These are phyloP conservation scores for Cadophora sp. DNA, from an alignment of 2,329 filamentous ascomycete species.

Conservation along the genomic window DNA sequence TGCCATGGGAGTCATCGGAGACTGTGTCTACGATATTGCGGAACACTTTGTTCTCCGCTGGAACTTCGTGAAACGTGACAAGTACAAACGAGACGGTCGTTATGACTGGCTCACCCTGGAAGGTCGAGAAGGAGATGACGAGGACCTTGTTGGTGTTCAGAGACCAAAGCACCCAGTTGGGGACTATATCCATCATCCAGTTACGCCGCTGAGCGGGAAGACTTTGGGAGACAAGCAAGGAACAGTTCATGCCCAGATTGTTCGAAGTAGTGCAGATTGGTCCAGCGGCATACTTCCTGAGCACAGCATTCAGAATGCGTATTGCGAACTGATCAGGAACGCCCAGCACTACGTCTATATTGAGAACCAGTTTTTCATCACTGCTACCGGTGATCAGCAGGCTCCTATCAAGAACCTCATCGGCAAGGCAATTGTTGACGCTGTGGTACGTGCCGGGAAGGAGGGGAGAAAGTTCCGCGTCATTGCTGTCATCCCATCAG, in stretches of 20 bases:
- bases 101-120: slow-evolving; percentile 88
- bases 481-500: slow-evolving; percentile 87
- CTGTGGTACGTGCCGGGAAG: slow-evolving; percentile 79
- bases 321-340: slow-evolving; percentile 82
- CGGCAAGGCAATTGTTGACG: slow-evolving; percentile 88
- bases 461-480: slow-evolving; percentile 88
- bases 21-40: slow-evolving; percentile 90
- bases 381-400: slow-evolving; percentile 89
- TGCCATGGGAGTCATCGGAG: slow-evolving; percentile 87
- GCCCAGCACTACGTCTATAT: slow-evolving; percentile 96
- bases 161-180: slow-evolving; percentile 89
- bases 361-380: slow-evolving; percentile 98
- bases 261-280: slow-evolving; percentile 94
- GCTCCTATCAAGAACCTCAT: slow-evolving; percentile 86
- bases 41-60: slow-evolving; percentile 94
- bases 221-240: slow-evolving; percentile 67
- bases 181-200: slow-evolving; percentile 82
- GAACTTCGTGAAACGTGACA: slow-evolving; percentile 98
- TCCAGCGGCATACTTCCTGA: slow-evolving; percentile 88
- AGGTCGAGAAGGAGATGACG: slow-evolving; percentile 77
- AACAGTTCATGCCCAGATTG: slow-evolving; percentile 80
- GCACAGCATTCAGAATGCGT: slow-evolving; percentile 87
- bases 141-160: slow-evolving; percentile 88
- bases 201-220: slow-evolving; percentile 73
- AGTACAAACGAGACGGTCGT: slow-evolving; percentile 87